Conservation (phyloP, 1,139 yeast genomes). For the Yamadazyma atlantica region DNA sequence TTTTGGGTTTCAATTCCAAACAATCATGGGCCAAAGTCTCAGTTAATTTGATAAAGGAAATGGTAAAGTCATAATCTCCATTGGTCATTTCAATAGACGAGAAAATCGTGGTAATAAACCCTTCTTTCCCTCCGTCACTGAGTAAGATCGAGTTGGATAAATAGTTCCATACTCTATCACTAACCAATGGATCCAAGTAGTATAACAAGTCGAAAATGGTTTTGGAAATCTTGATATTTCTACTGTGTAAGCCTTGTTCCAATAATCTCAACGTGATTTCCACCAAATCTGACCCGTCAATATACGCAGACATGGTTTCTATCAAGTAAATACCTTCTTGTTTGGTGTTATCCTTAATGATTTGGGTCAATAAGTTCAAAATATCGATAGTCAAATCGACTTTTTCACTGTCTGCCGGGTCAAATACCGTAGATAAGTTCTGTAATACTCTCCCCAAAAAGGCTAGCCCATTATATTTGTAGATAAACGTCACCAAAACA, state of each 20-base stretch:
- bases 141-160: slow-evolving; percentile 65
- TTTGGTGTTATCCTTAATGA: slow-evolving; percentile 43
- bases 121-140: slow-evolving; percentile 68
- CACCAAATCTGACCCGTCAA: slow-evolving; percentile 67
- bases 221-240: slow-evolving; percentile 49
- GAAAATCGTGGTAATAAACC: slow-evolving; percentile 59
- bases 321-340: slow-evolving; percentile 42
- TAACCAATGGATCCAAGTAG: slow-evolving; percentile 46
- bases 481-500: slow-evolving; percentile 67
- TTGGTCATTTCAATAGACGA: slow-evolving; percentile 73
- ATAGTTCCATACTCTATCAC: slow-evolving; percentile 79
- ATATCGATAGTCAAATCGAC: slow-evolving; percentile 46
- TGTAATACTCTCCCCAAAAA: slow-evolving; percentile 75
- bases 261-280: slow-evolving; percentile 65
- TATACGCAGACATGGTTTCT: slow-evolving; percentile 56
- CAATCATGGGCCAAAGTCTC: slow-evolving; percentile 56
- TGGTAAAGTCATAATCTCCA: slow-evolving; percentile 66
- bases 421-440: slow-evolving; percentile 48
- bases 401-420: slow-evolving; percentile 34
- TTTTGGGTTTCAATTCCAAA: slow-evolving; percentile 37
- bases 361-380: slow-evolving; percentile 49
- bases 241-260: slow-evolving; percentile 64
- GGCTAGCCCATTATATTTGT: slow-evolving; percentile 85
- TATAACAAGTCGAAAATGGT: slow-evolving; percentile 53
- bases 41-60: slow-evolving; percentile 56